A percentile compares a stretch with the other conserved stretches of the same genome.
Conservation (phyloP, 208 protist species). For the Lotmaria passim region DNA sequence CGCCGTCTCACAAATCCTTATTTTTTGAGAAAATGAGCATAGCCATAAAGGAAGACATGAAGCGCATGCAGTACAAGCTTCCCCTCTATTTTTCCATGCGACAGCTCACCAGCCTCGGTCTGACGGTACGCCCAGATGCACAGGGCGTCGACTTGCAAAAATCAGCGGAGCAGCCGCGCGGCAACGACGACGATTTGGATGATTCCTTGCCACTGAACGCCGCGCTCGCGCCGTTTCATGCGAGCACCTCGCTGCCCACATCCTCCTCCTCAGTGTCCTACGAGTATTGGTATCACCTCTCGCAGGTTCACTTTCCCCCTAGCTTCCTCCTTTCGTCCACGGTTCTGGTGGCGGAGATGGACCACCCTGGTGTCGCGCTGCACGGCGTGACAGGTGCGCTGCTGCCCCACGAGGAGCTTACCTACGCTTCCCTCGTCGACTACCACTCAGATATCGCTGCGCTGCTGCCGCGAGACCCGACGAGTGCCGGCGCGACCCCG, state of each 20-base stretch:
- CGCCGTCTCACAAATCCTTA: too few relatives aligned
- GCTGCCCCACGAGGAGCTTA: slow-evolving; percentile 41
- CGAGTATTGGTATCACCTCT: slow-evolving; percentile 79
- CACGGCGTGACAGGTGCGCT: slow-evolving; percentile 55
- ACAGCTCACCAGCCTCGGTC: slow-evolving; percentile 22
- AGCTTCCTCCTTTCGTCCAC: slow-evolving; percentile 43
- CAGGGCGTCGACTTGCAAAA: slow-evolving; percentile 25
- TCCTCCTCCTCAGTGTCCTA: slow-evolving; percentile 6
- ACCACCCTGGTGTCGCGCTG: slow-evolving; percentile 47
- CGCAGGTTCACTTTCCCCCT: slow-evolving; percentile 61
- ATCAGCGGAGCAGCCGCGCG: background rate
- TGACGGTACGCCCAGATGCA: slow-evolving; percentile 37
- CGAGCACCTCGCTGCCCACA: too few relatives aligned
- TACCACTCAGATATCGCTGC: slow-evolving; percentile 35
- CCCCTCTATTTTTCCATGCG: slow-evolving; percentile 50
- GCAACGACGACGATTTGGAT: background rate
- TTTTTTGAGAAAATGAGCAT: background rate
- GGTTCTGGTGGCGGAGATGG: slow-evolving; percentile 51
- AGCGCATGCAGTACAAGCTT: slow-evolving; percentile 37
- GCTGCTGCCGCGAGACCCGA: background rate
- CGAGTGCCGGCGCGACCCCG: too few relatives aligned
- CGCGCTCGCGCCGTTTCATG: too few relatives aligned
- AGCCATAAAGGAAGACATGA: slow-evolving; percentile 33
- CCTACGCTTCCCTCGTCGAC: slow-evolving; percentile 28
- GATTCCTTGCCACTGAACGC: too few relatives aligned